Base-by-base conservation (phyloP, 2,329 filamentous ascomycete species). In the Beauveria caledonica region DNA sequence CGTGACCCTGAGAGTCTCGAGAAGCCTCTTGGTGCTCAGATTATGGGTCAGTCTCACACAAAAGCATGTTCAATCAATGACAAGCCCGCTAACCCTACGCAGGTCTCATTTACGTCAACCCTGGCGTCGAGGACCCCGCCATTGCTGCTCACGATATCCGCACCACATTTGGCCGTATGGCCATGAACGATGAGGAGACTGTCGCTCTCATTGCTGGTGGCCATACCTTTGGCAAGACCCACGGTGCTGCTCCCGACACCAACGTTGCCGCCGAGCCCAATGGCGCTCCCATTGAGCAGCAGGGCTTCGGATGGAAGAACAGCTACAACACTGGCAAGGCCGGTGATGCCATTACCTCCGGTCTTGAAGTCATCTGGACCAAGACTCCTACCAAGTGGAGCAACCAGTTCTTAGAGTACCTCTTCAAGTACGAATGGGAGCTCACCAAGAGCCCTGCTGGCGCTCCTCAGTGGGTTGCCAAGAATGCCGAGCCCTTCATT, bases 81-180 rank as follows among this genome's bases (percentile, higher is more conserved):
- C 29, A 9, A 42, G 40, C 40, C 19, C 6, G 78, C 85, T 33
- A 67, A 71, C 74, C 40, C 88, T 89, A 15, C 11, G 6, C 33
- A 85, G 88, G 88, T 69, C 76, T 92, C 67, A 92, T 92, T 71
- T 92, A 92, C 71, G 88, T 91, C 63, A 91, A 92, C 76, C 88
- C 89, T 3, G 86, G 84, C 62, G 81, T 82, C 60, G 86, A 87
- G 3, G 87, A 92, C 69, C 86, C 87, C 21, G 72, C 86, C 45
- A 86, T 86, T 15, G 81, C 89, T 1, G 89, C 84, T 46, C 74
- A 80, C 61, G 89, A 92, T 68, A 92, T 92, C 69, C 87, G 87
- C 64, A 80, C 78, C 62, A 90, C 89, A 19, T 92, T 92, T 66
- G 80, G 79, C 64, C 87, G 88, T 71, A 92, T 92, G 88, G 88